A percentile compares a stretch with the other conserved stretches of the same genome.
Evolutionary conservation across 1,139 yeast species (phyloP).

Genomic region (Blastobotrys ciferrii): DNA sequence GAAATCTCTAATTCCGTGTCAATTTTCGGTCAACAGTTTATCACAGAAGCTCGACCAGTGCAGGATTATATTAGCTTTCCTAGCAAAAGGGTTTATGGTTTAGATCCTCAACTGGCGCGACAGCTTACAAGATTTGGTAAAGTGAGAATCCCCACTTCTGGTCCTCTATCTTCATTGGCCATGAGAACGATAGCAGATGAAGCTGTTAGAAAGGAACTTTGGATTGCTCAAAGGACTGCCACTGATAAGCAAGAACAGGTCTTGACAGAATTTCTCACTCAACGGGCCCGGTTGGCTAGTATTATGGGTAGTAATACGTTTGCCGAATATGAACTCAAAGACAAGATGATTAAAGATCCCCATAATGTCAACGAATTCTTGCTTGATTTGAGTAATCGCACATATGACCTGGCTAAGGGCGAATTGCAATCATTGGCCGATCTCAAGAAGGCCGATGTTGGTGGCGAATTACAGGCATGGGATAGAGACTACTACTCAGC

Average conservation of each 20-base stretch:
- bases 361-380: constrained; percentile 72
- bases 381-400: constrained; percentile 52
- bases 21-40: constrained; percentile 75
- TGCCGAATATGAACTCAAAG: constrained; percentile 79
- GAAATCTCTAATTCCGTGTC: constrained; percentile 79
- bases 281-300: constrained; percentile 69
- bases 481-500: constrained; percentile 75
- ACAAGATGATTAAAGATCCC: constrained; percentile 87
- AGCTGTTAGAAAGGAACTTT: constrained; percentile 60
- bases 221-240: constrained; percentile 69
- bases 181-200: constrained; percentile 59
- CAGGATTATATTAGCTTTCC: constrained; percentile 35
- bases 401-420: constrained; percentile 53
- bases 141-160: constrained; percentile 64
- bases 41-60: constrained; percentile 48
- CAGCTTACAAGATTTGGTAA: constrained; percentile 30
- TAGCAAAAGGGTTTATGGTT: constrained; percentile 37
- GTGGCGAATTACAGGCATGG: constrained; percentile 68
- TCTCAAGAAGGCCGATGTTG: constrained; percentile 35
- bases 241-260: constrained; percentile 55
- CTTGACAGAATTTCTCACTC: constrained; percentile 57
- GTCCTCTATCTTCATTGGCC: constrained; percentile 64
- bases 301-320: constrained; percentile 71
- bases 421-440: constrained; percentile 47
- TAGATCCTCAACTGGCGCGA: constrained; percentile 37